These are phyloP conservation scores for Neonectria coccinea DNA, from an alignment of 2,329 filamentous ascomycete species.

Conservation along the genomic window DNA sequence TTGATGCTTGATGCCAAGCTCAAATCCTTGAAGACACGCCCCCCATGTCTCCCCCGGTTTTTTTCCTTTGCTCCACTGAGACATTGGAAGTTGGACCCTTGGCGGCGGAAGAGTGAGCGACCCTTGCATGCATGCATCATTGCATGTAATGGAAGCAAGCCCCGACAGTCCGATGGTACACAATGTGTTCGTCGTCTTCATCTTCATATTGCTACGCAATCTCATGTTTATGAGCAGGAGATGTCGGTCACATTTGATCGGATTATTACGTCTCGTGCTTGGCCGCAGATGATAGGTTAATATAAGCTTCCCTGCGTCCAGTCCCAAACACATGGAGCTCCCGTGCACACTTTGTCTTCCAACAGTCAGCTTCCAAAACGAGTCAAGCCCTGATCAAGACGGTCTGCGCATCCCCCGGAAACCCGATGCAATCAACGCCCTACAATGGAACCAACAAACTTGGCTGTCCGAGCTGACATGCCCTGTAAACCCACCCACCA, in stretches of 20 bases:
- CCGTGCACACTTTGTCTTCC: not conserved
- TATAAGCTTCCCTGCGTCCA: not conserved
- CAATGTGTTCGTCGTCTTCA: not conserved
- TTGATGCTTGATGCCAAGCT: not conserved
- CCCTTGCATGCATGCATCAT: too few relatives aligned
- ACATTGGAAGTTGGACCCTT: not conserved
- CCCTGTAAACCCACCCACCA: not conserved
- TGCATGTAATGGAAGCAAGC: slow-evolving; percentile 2
- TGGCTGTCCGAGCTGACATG: not conserved
- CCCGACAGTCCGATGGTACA: not conserved
- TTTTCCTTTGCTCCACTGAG: not conserved
- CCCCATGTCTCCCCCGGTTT: not conserved
- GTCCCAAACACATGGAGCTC: not conserved
- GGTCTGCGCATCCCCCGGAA: not conserved
- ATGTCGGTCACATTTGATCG: not conserved
- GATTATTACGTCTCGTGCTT: not conserved
- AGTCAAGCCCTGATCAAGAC: not conserved
- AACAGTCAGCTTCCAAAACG: not conserved
- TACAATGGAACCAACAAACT: not conserved
- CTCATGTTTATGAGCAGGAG: not conserved
- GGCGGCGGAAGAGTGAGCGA: not conserved
- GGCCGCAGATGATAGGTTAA: not conserved
- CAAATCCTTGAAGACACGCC: not conserved
- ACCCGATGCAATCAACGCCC: not conserved
- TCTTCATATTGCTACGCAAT: too few relatives aligned